These are phyloP conservation scores for Annona cherimola DNA, from an alignment of 164 flowering plant species.

Conservation along the genomic window DNA sequence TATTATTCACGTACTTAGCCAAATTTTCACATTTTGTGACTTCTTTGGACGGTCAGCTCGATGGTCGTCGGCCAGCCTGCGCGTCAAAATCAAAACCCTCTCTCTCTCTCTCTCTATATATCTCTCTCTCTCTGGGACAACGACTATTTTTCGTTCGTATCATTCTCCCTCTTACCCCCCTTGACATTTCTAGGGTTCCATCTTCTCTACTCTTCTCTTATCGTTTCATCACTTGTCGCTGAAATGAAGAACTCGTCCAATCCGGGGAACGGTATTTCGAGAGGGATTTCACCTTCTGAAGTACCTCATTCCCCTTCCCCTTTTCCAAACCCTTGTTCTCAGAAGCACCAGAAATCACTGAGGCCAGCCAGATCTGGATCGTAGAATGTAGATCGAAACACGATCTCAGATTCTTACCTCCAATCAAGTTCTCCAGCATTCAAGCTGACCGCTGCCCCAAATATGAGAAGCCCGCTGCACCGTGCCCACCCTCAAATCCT, in stretches of 20 bases:
- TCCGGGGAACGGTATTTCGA: conserved; percentile 45
- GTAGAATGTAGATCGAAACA: conserved; percentile 55
- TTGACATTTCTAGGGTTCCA: not conserved
- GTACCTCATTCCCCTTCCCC: conserved; percentile 24
- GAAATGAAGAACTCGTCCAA: conserved; percentile 1
- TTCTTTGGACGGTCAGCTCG: too few species aligned
- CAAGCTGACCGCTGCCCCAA: conserved; percentile 16
- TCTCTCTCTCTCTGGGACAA: conserved; percentile 1
- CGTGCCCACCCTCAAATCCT: conserved; percentile 72
- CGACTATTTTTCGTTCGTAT: not conserved
- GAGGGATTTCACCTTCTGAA: conserved; percentile 31
- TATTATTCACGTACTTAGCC: too few species aligned
- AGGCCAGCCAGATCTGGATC: conserved; percentile 14
- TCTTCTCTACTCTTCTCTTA: not conserved
- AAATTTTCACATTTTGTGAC: too few species aligned
- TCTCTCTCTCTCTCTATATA: not conserved
- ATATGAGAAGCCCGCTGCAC: conserved; percentile 73
- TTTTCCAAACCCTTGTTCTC: conserved; percentile 32
- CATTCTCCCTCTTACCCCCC: not conserved
- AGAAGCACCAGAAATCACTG: conserved; percentile 26
- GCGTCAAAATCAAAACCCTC: not conserved
- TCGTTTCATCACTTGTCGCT: not conserved
- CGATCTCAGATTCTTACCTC: conserved; percentile 20
- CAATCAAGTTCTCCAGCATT: conserved; percentile 9
- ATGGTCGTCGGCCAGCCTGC: too few species aligned